Evolutionary conservation across 108 stramenopile genomes (phyloP), one percentile per base, ranked within the genome.

Genomic region (Pinguiococcus pyrenoidosus): DNA sequence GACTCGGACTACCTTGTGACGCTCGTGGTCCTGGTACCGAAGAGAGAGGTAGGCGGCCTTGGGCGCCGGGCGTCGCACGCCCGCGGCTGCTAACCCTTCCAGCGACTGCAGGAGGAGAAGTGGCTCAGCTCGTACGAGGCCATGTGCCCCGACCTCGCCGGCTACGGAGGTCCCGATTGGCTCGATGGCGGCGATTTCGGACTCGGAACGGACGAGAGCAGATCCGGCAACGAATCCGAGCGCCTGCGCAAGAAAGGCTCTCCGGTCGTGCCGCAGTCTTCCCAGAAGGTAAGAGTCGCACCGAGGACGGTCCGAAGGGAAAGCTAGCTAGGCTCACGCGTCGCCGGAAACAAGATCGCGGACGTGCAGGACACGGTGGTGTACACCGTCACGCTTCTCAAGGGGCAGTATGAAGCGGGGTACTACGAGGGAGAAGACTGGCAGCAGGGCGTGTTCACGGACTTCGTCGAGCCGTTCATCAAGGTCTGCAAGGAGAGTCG

Each of bases 1-100:
- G 84, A 92, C 59, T 74, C 84, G 26, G 85, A 88, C 32, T 85
- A 87, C 46, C 64, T 92, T 28, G 80, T 83, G 55, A 88, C 87
- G 2, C 62, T 92, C 33, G 82, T 86, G 50, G 70, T 92, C 40
- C 85, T 79, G 3, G 73, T 92, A 12, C 64, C 72, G 1, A 87
- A 85, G 59, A n/a, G n/a, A n/a, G n/a, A n/a, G n/a, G n/a, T n/a
- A n/a, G n/a, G n/a, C n/a, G n/a, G n/a, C n/a, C n/a, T n/a, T n/a
- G n/a, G n/a, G n/a, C n/a, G n/a, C n/a, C n/a, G n/a, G n/a, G n/a
- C n/a, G n/a, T n/a, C n/a, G n/a, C n/a, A n/a, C n/a, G n/a, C n/a
- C n/a, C n/a, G n/a, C n/a, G n/a, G n/a, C n/a, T n/a, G n/a, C n/a
- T n/a, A n/a, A n/a, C n/a, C n/a, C n/a, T n/a, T n/a, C n/a, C n/a